Evolutionary conservation across 345 rosid species (phyloP).

Genomic region (Arabis alpina): DNA sequence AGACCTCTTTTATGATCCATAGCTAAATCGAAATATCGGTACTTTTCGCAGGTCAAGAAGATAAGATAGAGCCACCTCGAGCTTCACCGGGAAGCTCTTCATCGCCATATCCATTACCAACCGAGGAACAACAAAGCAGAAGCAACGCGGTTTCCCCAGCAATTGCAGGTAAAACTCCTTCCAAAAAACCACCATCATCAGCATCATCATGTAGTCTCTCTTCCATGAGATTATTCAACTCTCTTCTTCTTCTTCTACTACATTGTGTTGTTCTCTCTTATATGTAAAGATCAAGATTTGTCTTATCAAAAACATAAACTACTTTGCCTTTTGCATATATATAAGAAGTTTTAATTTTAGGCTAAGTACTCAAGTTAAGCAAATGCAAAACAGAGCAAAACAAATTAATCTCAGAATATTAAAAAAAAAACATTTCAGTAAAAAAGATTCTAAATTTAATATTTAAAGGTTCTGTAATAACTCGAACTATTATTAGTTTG

Average conservation of each 20-base stretch:
- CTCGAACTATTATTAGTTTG: not conserved
- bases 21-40: not conserved
- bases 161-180: slow-evolving; percentile 78
- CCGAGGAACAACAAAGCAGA: slow-evolving; percentile 69
- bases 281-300: slow-evolving; percentile 31
- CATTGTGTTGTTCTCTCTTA: slow-evolving; percentile 34
- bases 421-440: not conserved
- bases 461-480: not conserved
- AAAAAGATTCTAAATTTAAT: not conserved
- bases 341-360: slow-evolving; percentile 8
- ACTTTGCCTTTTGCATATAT: slow-evolving; percentile 24
- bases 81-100: slow-evolving; percentile 54
- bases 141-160: slow-evolving; percentile 76
- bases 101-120: slow-evolving; percentile 61
- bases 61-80: slow-evolving; percentile 44
- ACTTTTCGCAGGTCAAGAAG: slow-evolving; percentile 64
- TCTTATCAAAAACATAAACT: slow-evolving; percentile 31
- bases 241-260: slow-evolving; percentile 46
- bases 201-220: slow-evolving; percentile 47
- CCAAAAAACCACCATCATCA: slow-evolving; percentile 57
- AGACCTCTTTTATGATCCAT: not conserved
- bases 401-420: not conserved
- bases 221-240: slow-evolving; percentile 41
- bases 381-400: not conserved
- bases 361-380: no score